phyloP scores from a whole-genome alignment of 2,329 filamentous ascomycete species.

The Talaromyces piceae region DNA sequence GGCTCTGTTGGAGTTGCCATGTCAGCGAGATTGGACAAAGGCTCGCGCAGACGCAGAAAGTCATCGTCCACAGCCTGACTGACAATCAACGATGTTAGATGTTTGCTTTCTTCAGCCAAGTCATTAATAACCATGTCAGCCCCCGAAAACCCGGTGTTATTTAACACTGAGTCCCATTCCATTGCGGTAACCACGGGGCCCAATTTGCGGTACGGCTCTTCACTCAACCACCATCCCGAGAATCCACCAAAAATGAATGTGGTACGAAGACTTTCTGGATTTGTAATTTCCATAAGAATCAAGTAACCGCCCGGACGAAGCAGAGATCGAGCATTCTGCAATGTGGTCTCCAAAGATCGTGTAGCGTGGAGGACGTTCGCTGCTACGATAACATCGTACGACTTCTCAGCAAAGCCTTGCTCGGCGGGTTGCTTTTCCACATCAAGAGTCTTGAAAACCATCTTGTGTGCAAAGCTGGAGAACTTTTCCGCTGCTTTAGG shows the following conservation, averaged over 20 bases:
- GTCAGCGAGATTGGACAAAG: background rate
- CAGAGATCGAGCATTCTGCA: slow-evolving; percentile 20
- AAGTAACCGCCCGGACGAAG: slow-evolving; percentile 39
- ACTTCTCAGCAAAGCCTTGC: slow-evolving; percentile 22
- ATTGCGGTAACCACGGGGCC: slow-evolving; percentile 1
- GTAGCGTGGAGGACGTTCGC: slow-evolving; percentile 30
- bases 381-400: slow-evolving; percentile 29
- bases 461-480: background rate
- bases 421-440: slow-evolving; percentile 18
- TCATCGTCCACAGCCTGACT: slow-evolving; percentile 7
- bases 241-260: slow-evolving; percentile 25
- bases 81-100: slow-evolving; percentile 3
- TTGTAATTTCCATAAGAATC: slow-evolving; percentile 35
- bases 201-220: background rate
- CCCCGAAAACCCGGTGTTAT: slow-evolving; percentile 1
- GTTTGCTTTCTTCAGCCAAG: slow-evolving; percentile 2
- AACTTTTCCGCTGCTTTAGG: slow-evolving; percentile 10
- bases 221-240: slow-evolving; percentile 33
- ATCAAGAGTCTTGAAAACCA: slow-evolving; percentile 24
- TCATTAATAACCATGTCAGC: slow-evolving; percentile 4
- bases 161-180: slow-evolving; percentile 3
- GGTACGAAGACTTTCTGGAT: slow-evolving; percentile 14
- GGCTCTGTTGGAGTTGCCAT: background rate
- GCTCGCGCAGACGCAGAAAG: slow-evolving; percentile 1
- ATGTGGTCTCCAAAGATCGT: slow-evolving; percentile 13